Conservation (phyloP, 768 basidiomycete genomes). For the Serpula lacrymans region DNA sequence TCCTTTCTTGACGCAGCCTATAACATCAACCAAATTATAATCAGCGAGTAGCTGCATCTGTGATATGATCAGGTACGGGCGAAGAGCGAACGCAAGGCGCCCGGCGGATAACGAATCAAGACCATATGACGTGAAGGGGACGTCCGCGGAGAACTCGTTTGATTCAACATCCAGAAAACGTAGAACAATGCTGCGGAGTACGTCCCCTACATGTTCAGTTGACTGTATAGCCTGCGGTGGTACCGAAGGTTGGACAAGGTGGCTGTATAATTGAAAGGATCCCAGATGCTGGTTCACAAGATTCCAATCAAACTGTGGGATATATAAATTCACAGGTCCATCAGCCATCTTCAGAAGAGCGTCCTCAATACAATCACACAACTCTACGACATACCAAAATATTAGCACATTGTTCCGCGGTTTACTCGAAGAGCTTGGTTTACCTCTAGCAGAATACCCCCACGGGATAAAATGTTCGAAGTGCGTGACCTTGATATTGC, state of each 20-base stretch:
- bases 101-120: slow-evolving; percentile 7
- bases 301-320: slow-evolving; percentile 32
- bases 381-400: slow-evolving; percentile 11
- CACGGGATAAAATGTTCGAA: background rate
- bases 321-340: slow-evolving; percentile 20
- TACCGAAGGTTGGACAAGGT: slow-evolving; percentile 19
- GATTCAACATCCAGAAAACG: slow-evolving; percentile 7
- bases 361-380: slow-evolving; percentile 30
- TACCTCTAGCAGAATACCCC: background rate
- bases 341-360: slow-evolving; percentile 24
- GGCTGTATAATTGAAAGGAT: slow-evolving; percentile 13
- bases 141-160: slow-evolving; percentile 4
- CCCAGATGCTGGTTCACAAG: slow-evolving; percentile 21
- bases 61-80: slow-evolving; percentile 3
- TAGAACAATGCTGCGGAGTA: too few species aligned
- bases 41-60: slow-evolving; percentile 14
- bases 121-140: slow-evolving; percentile 8
- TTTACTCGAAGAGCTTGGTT: slow-evolving; percentile 1
- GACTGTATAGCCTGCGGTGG: slow-evolving; percentile 5
- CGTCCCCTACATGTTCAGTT: too few species aligned
- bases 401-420: background rate
- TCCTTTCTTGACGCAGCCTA: background rate
- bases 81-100: slow-evolving; percentile 5
- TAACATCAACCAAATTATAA: slow-evolving; percentile 20
- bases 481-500: slow-evolving; percentile 3